phyloP scores from a whole-genome alignment of 2,329 filamentous ascomycete genomes.

The Aureobasidium sp. region DNA sequence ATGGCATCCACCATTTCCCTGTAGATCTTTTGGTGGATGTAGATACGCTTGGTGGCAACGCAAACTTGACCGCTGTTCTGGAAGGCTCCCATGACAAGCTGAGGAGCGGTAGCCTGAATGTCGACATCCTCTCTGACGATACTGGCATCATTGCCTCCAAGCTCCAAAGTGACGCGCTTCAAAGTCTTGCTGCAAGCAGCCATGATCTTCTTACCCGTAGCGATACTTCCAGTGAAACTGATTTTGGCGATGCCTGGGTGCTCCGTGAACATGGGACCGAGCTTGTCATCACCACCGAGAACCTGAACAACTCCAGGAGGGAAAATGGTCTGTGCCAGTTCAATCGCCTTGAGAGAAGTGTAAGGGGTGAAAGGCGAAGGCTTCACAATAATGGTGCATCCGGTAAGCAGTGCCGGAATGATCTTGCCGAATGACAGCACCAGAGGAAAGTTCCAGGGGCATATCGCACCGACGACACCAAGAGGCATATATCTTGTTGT shows the following conservation, averaged over 20 bases:
- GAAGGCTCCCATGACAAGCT: slow-evolving; percentile 48
- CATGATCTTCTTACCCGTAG: slow-evolving; percentile 56
- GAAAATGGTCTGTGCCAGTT: slow-evolving; percentile 52
- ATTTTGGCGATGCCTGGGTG: slow-evolving; percentile 57
- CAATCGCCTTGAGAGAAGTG: slow-evolving; percentile 52
- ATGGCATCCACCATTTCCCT: slow-evolving; percentile 41
- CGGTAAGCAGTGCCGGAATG: slow-evolving; percentile 49
- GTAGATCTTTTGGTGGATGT: slow-evolving; percentile 51
- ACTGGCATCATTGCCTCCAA: slow-evolving; percentile 57
- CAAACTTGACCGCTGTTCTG: slow-evolving; percentile 54
- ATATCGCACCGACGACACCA: slow-evolving; percentile 41
- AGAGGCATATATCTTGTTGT: slow-evolving; percentile 42
- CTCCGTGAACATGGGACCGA: slow-evolving; percentile 53
- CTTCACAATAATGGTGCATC: slow-evolving; percentile 34
- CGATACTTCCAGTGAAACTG: slow-evolving; percentile 56
- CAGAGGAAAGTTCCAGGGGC: slow-evolving; percentile 50
- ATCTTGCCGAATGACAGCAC: slow-evolving; percentile 49
- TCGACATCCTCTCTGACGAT: slow-evolving; percentile 55
- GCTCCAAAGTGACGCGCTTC: slow-evolving; percentile 55
- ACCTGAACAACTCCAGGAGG: slow-evolving; percentile 57
- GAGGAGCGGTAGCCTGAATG: slow-evolving; percentile 42
- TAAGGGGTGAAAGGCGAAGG: slow-evolving; percentile 51
- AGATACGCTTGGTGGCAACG: slow-evolving; percentile 48
- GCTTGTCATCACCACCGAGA: slow-evolving; percentile 52
- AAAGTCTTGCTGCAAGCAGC: slow-evolving; percentile 49